These are phyloP conservation scores for Boletus rubroflammeus DNA, from an alignment of 768 basidiomycete species.

Conservation along the genomic window DNA sequence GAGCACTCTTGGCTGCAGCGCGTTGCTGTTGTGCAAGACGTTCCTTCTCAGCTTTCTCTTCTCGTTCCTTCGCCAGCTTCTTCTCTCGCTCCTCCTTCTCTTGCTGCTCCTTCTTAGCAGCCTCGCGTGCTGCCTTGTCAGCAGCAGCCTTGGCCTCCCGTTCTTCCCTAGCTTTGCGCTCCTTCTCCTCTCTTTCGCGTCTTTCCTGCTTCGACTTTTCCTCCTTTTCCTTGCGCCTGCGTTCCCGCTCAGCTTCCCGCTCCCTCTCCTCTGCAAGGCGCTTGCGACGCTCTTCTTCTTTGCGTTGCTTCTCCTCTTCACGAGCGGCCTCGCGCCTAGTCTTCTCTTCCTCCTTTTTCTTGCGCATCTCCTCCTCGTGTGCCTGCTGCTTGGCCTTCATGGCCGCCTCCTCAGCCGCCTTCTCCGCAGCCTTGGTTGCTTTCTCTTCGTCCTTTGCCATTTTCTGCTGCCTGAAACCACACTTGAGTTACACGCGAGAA, in stretches of 20 bases:
- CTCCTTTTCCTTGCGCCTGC: conserved; percentile 72
- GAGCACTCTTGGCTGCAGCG: conserved; percentile 43
- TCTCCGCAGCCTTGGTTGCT: conserved; percentile 77
- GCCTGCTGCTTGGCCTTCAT: conserved; percentile 70
- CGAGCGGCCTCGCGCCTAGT: conserved; percentile 68
- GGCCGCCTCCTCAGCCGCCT: conserved; percentile 82
- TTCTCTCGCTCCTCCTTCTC: conserved; percentile 67
- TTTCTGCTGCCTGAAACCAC: conserved; percentile 72
- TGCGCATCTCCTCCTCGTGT: conserved; percentile 75
- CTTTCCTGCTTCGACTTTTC: conserved; percentile 52
- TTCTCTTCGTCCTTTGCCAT: conserved; percentile 89
- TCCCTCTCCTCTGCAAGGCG: conserved; percentile 78
- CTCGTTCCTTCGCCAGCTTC: conserved; percentile 61
- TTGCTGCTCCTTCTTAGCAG: conserved; percentile 41
- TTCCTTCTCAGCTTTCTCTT: conserved; percentile 51
- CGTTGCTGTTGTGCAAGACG: conserved; percentile 49
- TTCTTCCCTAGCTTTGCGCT: conserved; percentile 63
- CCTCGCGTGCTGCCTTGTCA: conserved; percentile 45
- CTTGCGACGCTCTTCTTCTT: conserved; percentile 80
- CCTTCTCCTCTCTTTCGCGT: conserved; percentile 55
- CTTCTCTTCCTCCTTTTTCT: conserved; percentile 87
- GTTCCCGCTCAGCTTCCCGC: conserved; percentile 70
- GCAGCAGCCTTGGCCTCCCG: conserved; percentile 52
- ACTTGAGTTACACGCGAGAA: conserved; percentile 1
- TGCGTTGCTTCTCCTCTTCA: conserved; percentile 79